Percentiles rank a stretch among this genome's conserved stretches.
Evolutionary conservation across 75 land plant species (phyloP).

Genomic region (Chamaecyparis obtusa): DNA sequence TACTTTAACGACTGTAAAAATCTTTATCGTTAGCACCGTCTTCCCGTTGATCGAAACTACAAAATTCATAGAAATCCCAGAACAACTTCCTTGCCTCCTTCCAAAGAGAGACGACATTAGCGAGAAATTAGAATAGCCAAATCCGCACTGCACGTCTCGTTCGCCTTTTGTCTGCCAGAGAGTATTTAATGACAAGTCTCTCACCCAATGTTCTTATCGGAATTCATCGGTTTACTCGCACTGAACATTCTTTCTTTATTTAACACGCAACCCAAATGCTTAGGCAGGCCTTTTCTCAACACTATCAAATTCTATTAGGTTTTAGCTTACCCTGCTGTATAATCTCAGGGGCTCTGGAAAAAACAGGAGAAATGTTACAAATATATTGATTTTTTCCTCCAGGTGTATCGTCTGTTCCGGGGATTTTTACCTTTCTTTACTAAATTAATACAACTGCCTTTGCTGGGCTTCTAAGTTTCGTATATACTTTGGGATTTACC

Average conservation of each 20-base stretch:
- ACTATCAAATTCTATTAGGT: not conserved
- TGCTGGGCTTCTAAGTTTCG: not conserved
- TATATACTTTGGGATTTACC: not conserved
- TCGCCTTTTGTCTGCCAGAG: no score
- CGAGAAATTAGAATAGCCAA: no score
- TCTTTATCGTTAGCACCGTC: no score
- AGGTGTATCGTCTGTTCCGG: not conserved
- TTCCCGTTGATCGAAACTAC: no score
- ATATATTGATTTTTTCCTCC: not conserved
- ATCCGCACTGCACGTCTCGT: no score
- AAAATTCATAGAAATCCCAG: no score
- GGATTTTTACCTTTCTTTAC: not conserved
- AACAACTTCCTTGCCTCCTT: no score
- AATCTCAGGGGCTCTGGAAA: not conserved
- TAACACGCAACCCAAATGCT: not conserved
- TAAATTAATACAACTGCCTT: not conserved
- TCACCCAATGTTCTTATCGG: not conserved
- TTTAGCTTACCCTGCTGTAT: not conserved
- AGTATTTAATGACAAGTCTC: not conserved
- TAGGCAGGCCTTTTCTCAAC: not conserved
- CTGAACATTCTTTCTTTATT: not conserved
- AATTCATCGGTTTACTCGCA: not conserved
- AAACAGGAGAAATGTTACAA: not conserved
- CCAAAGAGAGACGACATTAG: no score
- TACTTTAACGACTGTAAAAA: no score